Conservation (phyloP, 139 green algal genomes). For the Diplosphaera chodatii region DNA sequence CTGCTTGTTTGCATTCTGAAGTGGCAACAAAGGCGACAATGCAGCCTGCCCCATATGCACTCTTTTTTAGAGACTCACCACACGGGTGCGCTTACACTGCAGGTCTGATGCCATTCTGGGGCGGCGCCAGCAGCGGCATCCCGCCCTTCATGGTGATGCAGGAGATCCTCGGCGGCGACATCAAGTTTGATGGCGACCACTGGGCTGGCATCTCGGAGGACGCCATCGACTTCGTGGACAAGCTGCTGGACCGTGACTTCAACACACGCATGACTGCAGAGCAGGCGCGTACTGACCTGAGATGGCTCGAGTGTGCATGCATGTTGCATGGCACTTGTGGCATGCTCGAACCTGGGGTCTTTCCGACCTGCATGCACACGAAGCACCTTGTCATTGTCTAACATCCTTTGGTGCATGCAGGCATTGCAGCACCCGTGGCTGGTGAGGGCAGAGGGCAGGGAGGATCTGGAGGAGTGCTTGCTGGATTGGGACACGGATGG, state of each 20-base stretch:
- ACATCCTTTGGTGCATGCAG: too few relatives aligned
- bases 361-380: too few relatives aligned
- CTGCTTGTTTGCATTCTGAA: too few relatives aligned
- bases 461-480: background rate
- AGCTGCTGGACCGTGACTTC: background rate
- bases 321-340: too few relatives aligned
- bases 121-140: background rate
- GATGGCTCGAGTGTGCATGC: background rate
- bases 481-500: background rate
- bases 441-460: background rate
- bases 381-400: too few relatives aligned
- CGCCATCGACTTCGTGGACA: background rate
- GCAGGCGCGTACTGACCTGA: background rate
- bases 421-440: background rate
- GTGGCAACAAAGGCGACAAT: too few relatives aligned
- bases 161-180: constrained; percentile 13
- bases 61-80: too few relatives aligned
- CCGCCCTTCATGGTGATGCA: constrained; percentile 18
- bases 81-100: too few relatives aligned
- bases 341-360: too few relatives aligned
- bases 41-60: too few relatives aligned
- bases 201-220: constrained; percentile 19
- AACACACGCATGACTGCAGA: background rate
- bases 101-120: constrained; percentile 20
- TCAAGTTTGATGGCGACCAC: constrained; percentile 20